A percentile compares a stretch with the other conserved stretches of the same genome.
Evolutionary conservation across 148 eudicot genomes (phyloP).

Genomic region (Cornus florida): DNA sequence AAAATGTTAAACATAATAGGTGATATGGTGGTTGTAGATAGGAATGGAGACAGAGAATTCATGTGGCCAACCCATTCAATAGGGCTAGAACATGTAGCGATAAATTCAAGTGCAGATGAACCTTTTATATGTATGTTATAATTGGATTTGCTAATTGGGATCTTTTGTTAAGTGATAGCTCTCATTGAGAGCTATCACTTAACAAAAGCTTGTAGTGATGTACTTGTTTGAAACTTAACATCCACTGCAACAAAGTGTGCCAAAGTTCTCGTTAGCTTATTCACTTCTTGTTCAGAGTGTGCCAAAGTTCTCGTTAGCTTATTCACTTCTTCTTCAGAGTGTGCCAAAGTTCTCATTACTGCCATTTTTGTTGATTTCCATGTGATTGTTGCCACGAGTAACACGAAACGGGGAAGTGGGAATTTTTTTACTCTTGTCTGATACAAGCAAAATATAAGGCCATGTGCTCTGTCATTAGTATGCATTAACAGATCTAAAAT

Average conservation of each 20-base stretch:
- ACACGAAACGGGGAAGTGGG: not conserved
- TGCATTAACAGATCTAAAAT: not conserved
- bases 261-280: too few species aligned
- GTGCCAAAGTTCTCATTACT: not conserved
- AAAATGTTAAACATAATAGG: too few species aligned
- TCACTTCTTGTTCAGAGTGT: not conserved
- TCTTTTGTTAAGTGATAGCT: too few species aligned
- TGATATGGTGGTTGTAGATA: too few species aligned
- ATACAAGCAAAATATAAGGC: too few species aligned
- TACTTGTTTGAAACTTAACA: not conserved
- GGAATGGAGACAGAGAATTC: too few species aligned
- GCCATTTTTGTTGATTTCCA: not conserved
- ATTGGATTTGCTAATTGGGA: too few species aligned
- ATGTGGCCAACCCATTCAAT: too few species aligned
- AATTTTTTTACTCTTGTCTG: too few species aligned
- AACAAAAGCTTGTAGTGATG: not conserved
- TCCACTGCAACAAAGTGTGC: not conserved
- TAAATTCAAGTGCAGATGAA: not conserved
- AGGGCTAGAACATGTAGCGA: too few species aligned
- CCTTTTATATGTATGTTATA: too few species aligned
- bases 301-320: not conserved
- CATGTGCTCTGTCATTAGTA: not conserved
- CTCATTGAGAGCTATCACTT: too few species aligned
- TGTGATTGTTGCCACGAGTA: not conserved
- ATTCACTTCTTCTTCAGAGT: not conserved